Evolutionary conservation across 129 eudicot species (phyloP).

Genomic region (Sambucus nigra): DNA sequence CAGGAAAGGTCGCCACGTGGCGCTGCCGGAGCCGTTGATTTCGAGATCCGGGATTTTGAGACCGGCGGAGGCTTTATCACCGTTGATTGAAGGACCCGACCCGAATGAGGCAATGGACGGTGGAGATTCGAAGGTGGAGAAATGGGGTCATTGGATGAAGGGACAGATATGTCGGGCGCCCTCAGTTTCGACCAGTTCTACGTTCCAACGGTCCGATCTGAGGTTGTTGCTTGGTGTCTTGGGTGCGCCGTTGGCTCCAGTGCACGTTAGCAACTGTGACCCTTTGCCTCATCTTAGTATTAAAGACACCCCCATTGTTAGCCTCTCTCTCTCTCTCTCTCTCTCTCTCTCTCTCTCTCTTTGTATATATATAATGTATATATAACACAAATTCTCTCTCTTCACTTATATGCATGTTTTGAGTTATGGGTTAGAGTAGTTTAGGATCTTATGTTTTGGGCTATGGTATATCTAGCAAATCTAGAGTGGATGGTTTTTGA

Average conservation of each 20-base stretch:
- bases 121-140: constrained; percentile 36
- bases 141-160: constrained; percentile 74
- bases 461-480: too few relatives aligned
- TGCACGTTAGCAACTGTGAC: constrained; percentile 71
- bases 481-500: too few relatives aligned
- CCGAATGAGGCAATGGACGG: constrained; percentile 36
- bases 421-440: too few relatives aligned
- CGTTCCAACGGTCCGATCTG: constrained; percentile 65
- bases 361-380: too few relatives aligned
- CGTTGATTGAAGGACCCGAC: constrained; percentile 76
- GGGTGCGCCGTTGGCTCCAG: constrained; percentile 95
- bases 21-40: constrained; percentile 33
- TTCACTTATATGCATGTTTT: too few relatives aligned
- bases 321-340: constrained; percentile 9
- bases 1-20: constrained; percentile 18
- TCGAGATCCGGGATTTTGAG: constrained; percentile 75
- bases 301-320: constrained; percentile 88
- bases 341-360: background rate
- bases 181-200: constrained; percentile 22
- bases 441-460: too few relatives aligned
- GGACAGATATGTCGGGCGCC: constrained; percentile 50
- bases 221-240: constrained; percentile 76
- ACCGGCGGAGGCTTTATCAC: constrained; percentile 59
- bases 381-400: too few relatives aligned
- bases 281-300: constrained; percentile 79